phyloP scores from a whole-genome alignment of 805 yeast genomes.

The Maudiozyma bulderi region DNA sequence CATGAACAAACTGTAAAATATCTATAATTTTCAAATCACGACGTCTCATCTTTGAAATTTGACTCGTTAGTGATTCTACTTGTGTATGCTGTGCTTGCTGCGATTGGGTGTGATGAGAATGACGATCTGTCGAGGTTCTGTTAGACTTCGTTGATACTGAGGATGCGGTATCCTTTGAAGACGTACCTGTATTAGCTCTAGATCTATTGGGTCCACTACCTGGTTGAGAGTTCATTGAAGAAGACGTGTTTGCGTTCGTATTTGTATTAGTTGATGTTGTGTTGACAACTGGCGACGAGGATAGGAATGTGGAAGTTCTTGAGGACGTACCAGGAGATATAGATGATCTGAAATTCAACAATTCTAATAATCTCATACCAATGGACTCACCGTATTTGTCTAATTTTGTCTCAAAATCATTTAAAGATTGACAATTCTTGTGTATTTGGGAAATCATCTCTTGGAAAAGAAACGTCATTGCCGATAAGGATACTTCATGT shows the following conservation, averaged over 20 bases:
- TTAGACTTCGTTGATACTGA: neutral
- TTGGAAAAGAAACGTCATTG: constrained; percentile 61
- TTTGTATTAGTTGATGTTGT: neutral
- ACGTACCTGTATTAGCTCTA: constrained; percentile 1
- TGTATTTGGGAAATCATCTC: constrained; percentile 61
- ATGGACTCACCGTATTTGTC: constrained; percentile 68
- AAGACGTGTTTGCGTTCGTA: neutral
- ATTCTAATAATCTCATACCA: constrained; percentile 62
- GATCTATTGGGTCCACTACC: neutral
- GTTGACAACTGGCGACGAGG: constrained; percentile 3
- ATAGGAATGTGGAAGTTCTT: constrained; percentile 12
- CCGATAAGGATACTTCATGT: constrained; percentile 52
- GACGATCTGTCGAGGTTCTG: constrained; percentile 1
- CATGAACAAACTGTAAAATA: constrained; percentile 61
- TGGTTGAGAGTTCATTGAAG: neutral
- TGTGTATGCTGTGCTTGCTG: neutral
- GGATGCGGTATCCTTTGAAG: neutral
- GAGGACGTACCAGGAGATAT: constrained; percentile 14
- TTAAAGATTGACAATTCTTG: constrained; percentile 49
- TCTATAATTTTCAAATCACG: constrained; percentile 62
- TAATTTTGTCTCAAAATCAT: constrained; percentile 52
- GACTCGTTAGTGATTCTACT: constrained; percentile 15
- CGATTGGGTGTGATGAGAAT: neutral
- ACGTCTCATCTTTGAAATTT: constrained; percentile 22
- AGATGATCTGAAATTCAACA: constrained; percentile 31